These are phyloP conservation scores for Helenozyma rhizophorensis DNA, from an alignment of 805 yeast genomes.

Conservation along the genomic window DNA sequence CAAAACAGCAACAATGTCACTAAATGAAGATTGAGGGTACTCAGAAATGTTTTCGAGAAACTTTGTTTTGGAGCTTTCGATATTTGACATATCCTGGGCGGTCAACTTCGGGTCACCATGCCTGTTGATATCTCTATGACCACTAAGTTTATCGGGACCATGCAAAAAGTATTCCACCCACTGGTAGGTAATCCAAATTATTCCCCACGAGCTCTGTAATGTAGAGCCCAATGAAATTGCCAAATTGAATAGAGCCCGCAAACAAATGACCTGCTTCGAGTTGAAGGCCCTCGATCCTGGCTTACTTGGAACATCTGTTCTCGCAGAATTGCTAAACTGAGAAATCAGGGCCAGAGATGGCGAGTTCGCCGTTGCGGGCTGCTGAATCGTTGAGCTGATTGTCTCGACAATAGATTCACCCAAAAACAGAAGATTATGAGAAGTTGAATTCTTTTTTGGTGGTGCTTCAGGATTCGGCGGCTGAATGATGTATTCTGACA, in stretches of 20 bases:
- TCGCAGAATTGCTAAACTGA: not conserved
- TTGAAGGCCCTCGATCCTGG: slow-evolving; percentile 30
- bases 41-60: slow-evolving; percentile 58
- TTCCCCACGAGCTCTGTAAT: slow-evolving; percentile 63
- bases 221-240: slow-evolving; percentile 80
- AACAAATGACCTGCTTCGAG: slow-evolving; percentile 67
- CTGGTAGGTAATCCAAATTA: slow-evolving; percentile 57
- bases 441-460: not conserved
- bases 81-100: slow-evolving; percentile 43
- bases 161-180: slow-evolving; percentile 73
- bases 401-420: slow-evolving; percentile 53
- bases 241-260: slow-evolving; percentile 72
- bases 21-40: slow-evolving; percentile 50
- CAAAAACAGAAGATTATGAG: slow-evolving; percentile 29
- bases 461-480: slow-evolving; percentile 2
- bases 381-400: slow-evolving; percentile 39
- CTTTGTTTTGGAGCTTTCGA: slow-evolving; percentile 56
- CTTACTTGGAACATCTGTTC: not conserved
- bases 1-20: slow-evolving; percentile 44
- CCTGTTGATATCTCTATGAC: slow-evolving; percentile 26
- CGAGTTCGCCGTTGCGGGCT: slow-evolving; percentile 8
- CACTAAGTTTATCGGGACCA: slow-evolving; percentile 44
- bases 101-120: slow-evolving; percentile 32
- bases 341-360: not conserved
- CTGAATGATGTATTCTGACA: slow-evolving; percentile 37